These are phyloP conservation scores for Teratosphaeriaceae sp. DNA, from an alignment of 2,329 filamentous ascomycete species.

Conservation along the genomic window DNA sequence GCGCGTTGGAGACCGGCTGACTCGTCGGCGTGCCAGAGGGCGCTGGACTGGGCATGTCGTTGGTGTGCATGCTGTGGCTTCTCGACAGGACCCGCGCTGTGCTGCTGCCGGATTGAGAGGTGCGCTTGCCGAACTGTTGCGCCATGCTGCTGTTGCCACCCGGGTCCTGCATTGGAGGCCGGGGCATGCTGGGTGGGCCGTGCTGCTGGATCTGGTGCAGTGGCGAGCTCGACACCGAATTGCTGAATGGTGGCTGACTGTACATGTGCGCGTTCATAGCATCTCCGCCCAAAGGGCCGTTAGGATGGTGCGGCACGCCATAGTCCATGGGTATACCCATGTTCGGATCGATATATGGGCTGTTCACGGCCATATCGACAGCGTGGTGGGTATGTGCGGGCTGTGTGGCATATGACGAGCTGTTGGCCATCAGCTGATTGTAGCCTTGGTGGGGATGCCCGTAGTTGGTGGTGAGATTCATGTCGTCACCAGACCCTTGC, in stretches of 20 bases:
- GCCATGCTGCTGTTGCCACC: constrained; percentile 20
- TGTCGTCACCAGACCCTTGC: constrained; percentile 26
- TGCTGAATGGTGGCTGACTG: constrained; percentile 32
- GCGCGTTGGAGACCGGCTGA: constrained; percentile 1
- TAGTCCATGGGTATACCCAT: constrained; percentile 41
- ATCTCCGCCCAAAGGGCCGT: constrained; percentile 14
- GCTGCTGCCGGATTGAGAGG: constrained; percentile 9
- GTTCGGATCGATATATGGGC: constrained; percentile 33
- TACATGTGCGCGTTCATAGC: constrained; percentile 32
- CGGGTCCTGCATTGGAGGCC: constrained; percentile 25
- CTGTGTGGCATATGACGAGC: constrained; percentile 36
- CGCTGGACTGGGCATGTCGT: constrained; percentile 17
- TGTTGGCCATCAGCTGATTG: constrained; percentile 31
- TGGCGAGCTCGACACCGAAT: constrained; percentile 36
- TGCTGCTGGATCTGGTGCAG: constrained; percentile 21
- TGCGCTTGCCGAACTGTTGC: constrained; percentile 20
- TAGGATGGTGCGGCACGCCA: constrained; percentile 22
- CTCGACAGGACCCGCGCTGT: constrained; percentile 19
- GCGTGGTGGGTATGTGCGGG: constrained; percentile 32
- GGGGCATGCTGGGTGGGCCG: constrained; percentile 23
- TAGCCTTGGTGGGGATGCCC: constrained; percentile 28
- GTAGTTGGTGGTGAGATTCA: constrained; percentile 38
- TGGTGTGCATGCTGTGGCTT: constrained; percentile 19
- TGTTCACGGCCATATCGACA: constrained; percentile 39
- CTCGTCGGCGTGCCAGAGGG: constrained; percentile 1